Base-by-base conservation (phyloP, 2,329 filamentous ascomycete genomes). In the Orbilia ellipsospora region DNA sequence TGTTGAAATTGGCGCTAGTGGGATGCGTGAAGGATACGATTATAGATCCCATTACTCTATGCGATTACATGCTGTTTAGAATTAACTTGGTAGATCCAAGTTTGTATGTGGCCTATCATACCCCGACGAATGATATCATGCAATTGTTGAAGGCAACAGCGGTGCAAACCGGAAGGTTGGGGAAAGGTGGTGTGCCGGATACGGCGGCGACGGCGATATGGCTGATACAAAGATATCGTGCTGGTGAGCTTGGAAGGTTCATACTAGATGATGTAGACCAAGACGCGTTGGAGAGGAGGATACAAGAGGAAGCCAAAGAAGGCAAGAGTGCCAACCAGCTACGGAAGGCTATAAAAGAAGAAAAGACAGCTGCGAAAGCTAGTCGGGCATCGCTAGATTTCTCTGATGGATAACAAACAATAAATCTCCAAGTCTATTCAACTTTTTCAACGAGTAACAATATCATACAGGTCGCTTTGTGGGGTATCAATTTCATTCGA, bases 1-100 rank as follows among this genome's bases (percentile, higher is more conserved):
- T 99, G 95, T 85, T 99, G 77, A 98, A 97, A 83, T 87, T 99
- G n/a, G 91, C 94, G 1, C 87, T 98, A 0, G 93, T 92, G 61
- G 93, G 94, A 18, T 92, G 91, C 81, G 93, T 99, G 65, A 96
- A 96, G 82, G 93, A 97, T 81, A 92, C 91, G 0, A 87, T 98
- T 44, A 90, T 99, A 63, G 87, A 90, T 0, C 87, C 90, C 15
- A 88, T 91, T 72, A 91, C 91, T 23, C 83, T 98, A 10, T 94
- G 92, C 40, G 95, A 99, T 81, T 99, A 97, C 82, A 86, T 98
- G 18, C 88, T 99, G 6, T 98, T 88, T 83, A 89, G 90, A 66
- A 85, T 98, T 70, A 99, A 99, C 81, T 83, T 86, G 44, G 84
- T 86, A 70, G 86, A 90, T 78, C 88, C 90, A 0, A 77, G 78